A percentile compares a stretch with the other conserved stretches of the same genome.
Conservation (phyloP, 805 yeast genomes). For the Diddensiella caesifluorescens region DNA sequence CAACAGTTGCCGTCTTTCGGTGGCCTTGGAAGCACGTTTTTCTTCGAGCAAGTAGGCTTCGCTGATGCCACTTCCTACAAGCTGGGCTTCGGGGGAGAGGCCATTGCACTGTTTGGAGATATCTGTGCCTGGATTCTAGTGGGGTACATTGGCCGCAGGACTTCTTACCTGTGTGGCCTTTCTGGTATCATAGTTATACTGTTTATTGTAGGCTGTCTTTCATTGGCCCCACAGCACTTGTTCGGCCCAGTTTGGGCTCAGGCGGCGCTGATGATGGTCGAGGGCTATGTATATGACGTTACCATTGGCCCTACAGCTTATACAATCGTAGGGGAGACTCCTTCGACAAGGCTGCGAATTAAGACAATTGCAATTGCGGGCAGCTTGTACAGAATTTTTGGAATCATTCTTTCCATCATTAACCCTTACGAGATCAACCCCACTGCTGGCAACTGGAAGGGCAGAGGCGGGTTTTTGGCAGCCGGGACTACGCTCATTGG, state of each 20-base stretch:
- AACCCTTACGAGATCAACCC: constrained; percentile 15
- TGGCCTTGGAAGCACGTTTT: constrained; percentile 36
- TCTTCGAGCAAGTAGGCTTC: constrained; percentile 41
- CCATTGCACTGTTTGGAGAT: constrained; percentile 31
- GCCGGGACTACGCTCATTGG: constrained; percentile 35
- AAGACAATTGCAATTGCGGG: constrained; percentile 30
- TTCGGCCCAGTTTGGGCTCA: constrained; percentile 10
- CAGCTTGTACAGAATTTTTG: constrained; percentile 7
- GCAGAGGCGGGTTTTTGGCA: constrained; percentile 11
- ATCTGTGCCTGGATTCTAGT: constrained; percentile 7
- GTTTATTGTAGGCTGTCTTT: constrained; percentile 11
- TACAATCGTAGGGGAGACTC: constrained; percentile 36
- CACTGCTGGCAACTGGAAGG: constrained; percentile 16
- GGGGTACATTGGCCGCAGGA: constrained; percentile 7
- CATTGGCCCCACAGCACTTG: background rate
- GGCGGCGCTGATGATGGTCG: constrained; percentile 6
- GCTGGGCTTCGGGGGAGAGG: constrained; percentile 41
- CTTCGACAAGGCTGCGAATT: constrained; percentile 36
- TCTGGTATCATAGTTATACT: constrained; percentile 7
- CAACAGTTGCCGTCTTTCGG: constrained; percentile 27
- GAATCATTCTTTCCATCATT: constrained; percentile 8
- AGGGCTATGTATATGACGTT: constrained; percentile 33
- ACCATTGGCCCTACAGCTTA: constrained; percentile 38
- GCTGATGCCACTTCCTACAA: constrained; percentile 35
- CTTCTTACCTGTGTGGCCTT: constrained; percentile 9